Evolutionary conservation across 495 filamentous ascomycete genomes (phyloP), one percentile per base, ranked within the genome.

Genomic region (Penicillium cataractarum): DNA sequence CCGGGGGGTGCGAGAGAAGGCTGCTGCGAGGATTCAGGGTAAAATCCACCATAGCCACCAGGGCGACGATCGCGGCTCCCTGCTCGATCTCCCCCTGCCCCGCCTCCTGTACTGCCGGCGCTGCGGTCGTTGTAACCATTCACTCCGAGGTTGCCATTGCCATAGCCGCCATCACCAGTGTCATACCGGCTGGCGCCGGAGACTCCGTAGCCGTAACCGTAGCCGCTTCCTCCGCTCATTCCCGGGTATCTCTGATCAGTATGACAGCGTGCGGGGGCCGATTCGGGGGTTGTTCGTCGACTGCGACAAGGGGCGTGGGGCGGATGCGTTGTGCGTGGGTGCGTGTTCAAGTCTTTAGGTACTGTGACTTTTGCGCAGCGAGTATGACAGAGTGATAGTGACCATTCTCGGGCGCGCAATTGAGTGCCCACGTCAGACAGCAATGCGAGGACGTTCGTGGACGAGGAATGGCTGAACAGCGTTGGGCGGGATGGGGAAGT

Each of bases 1-100:
- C 22, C 50, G 21, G 55, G 50, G 6, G 65, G 62, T 17, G 68
- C 65, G 40, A 74, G 37, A 10, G 70, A 64, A 19, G 71, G 65
- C 17, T 69, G 76, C 55, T 71, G 74, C 46, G 73, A 59, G 8
- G 74, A 37, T 52, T 82, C 79, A 2, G 67, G 55, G 33, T 76
- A 76, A 35, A 82, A 82, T 8, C 79, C 79, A 35, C 79, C 79
- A 46, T 82, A 82, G 15, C 79, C 79, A 50, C 79, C 79, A 3
- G 78, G 75, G 31, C 79, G 76, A 58, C 65, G 74, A 19, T 75
- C 74, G 55, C 70, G 65, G 60, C 60, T 63, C 39, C 66, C 69
- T 46, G 65, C 67, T 54, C 64, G 71, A 49, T 61, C 66, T 13
- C 64, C 63, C 40, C 66, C 69, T 57, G 65, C 65, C 55, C 64